Base-by-base conservation (phyloP, 352 stramenopile genomes). In the Lagenidium sp. region DNA sequence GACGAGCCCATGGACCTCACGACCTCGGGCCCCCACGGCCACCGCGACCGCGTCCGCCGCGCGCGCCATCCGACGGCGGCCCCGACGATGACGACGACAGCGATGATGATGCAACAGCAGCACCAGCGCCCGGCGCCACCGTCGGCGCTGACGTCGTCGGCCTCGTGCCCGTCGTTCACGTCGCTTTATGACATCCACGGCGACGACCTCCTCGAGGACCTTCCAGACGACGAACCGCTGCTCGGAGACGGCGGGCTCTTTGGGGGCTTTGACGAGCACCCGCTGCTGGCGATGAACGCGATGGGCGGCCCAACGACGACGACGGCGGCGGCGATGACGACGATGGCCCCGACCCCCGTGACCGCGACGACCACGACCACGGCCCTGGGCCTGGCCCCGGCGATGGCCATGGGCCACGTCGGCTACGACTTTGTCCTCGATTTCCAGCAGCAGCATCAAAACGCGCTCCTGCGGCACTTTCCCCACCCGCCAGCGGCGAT, bases 131-230 rank as follows among this genome's bases (percentile, higher is more conserved):
- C 44, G 28, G 8, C 28, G 28, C 19, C 16, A n/a, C 16, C 20
- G 15, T 42, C 36, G 16, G 12, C 50, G 20, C 53, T 88, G 39
- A 84, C 76, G 16, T 78, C 73, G 42, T 88, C 76, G 24, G 71
- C 76, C 29, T 88, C 76, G 22, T 88, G 72, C 42, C 76, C 76
- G 44, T 84, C 72, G 21, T 80, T 88, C 55, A 82, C 76, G 26
- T 71, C 63, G 15, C 34, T 84, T 24, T 81, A 88, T 39, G 59
- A 80, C 16, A 44, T 72, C 49, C 53, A 61, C 25, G 42, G 53
- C 21, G 62, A 82, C 44, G 64, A 80, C 12, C 51, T 82, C 32
- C 60, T 85, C 44, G 49, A 57, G 25, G 55, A 65, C 18, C 57
- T 73, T 36, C 44, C 40, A 1, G 54, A 48, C 20, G 55, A 43